phyloP scores from a whole-genome alignment of 2,329 filamentous ascomycete species.

The Fusarium sp. region DNA sequence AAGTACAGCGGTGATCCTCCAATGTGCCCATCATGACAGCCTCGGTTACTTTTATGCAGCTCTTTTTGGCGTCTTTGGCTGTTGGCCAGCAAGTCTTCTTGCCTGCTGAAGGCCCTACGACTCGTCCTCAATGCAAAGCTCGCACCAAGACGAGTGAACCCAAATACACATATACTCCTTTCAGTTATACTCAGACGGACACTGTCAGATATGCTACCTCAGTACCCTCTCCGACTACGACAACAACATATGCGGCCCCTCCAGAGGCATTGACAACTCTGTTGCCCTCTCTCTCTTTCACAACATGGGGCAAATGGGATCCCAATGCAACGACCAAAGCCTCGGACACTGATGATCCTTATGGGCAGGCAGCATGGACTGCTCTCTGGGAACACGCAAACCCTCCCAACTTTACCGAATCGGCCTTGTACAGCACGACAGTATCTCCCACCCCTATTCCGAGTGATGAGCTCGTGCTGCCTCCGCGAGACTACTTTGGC shows the following conservation, averaged over 20 bases:
- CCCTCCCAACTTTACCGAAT: constrained; percentile 50
- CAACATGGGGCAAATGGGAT: constrained; percentile 51
- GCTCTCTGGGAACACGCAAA: constrained; percentile 49
- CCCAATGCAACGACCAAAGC: constrained; percentile 44
- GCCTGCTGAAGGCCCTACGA: constrained; percentile 42
- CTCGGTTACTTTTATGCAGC: constrained; percentile 23
- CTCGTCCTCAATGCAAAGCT: constrained; percentile 43
- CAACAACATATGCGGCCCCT: constrained; percentile 46
- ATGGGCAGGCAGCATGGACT: constrained; percentile 48
- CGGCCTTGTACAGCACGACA: constrained; percentile 56
- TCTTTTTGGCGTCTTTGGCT: constrained; percentile 36
- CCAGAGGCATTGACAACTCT: constrained; percentile 42
- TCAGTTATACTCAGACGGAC: constrained; percentile 48
- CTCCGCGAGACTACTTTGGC: constrained; percentile 63
- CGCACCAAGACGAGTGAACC: constrained; percentile 34
- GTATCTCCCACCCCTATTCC: constrained; percentile 66
- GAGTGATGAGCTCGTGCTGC: constrained; percentile 65
- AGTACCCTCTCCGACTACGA: constrained; percentile 45
- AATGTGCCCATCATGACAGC: constrained; percentile 21
- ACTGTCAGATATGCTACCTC: constrained; percentile 49
- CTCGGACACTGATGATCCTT: constrained; percentile 45
- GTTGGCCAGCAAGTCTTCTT: constrained; percentile 44
- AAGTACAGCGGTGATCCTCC: background rate
- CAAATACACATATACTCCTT: constrained; percentile 44
- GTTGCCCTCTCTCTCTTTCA: constrained; percentile 45